Evolutionary conservation across 257 asterid species (phyloP).

Genomic region (Solanum pinnatisectum): DNA sequence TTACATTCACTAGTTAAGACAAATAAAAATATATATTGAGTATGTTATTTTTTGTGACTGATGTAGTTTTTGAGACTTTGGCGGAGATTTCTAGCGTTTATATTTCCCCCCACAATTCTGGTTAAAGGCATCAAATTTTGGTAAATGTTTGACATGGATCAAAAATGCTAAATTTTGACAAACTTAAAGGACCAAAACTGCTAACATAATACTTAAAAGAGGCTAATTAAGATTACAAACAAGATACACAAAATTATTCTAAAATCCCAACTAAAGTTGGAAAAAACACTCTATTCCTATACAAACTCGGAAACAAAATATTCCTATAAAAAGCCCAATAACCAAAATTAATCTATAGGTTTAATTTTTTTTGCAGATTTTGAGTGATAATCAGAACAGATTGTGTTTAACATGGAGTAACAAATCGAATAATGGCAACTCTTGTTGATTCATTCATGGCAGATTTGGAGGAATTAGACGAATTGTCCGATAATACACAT

Average conservation of each 20-base stretch:
- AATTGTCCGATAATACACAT: constrained; percentile 33
- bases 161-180: no score
- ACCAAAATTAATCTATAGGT: not conserved
- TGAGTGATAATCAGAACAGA: not conserved
- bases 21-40: not conserved
- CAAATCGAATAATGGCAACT: not conserved
- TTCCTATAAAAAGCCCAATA: not conserved
- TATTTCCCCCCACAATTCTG: not conserved
- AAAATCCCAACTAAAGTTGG: not conserved
- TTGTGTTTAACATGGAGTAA: no score
- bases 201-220: not conserved
- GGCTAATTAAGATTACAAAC: not conserved
- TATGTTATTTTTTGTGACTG: no score
- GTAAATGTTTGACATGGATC: not conserved
- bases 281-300: not conserved
- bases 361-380: no score
- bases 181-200: not conserved
- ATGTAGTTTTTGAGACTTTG: no score
- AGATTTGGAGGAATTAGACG: constrained; percentile 84
- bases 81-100: not conserved
- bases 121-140: no score
- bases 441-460: constrained; percentile 85
- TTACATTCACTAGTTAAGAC: no score
- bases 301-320: not conserved
- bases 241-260: not conserved